A percentile compares a stretch with the other conserved stretches of the same genome.
These are phyloP conservation scores for Tolypocladium amazonense DNA, from an alignment of 2,329 filamentous ascomycete genomes.

Conservation along the genomic window DNA sequence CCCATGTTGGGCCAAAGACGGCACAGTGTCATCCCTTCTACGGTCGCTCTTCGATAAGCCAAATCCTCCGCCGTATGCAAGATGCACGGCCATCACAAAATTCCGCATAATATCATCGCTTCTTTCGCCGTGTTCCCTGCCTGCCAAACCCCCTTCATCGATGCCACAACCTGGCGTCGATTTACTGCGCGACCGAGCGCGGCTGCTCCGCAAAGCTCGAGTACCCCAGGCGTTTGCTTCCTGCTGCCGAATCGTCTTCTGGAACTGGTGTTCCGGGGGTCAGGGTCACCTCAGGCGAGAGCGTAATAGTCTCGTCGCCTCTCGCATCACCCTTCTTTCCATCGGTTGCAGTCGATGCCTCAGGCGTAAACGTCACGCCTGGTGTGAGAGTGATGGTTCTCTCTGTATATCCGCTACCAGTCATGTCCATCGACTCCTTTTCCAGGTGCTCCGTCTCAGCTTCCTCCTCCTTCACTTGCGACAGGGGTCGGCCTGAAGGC, in stretches of 20 bases:
- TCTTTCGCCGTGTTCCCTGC: neutral
- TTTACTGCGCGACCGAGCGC: conserved; percentile 22
- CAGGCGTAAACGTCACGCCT: conserved; percentile 10
- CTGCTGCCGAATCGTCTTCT: conserved; percentile 18
- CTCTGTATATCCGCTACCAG: neutral
- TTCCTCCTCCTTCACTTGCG: conserved; percentile 27
- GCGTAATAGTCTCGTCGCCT: conserved; percentile 1
- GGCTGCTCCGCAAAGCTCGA: conserved; percentile 24
- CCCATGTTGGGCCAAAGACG: neutral
- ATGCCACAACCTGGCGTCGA: neutral
- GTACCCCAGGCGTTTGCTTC: conserved; percentile 33
- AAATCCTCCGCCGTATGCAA: conserved; percentile 1
- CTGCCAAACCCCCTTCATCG: neutral
- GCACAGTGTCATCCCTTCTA: neutral
- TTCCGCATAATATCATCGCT: neutral
- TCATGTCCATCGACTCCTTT: conserved; percentile 2
- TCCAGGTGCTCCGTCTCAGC: conserved; percentile 21
- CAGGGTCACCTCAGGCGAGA: conserved; percentile 31
- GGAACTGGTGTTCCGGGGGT: conserved; percentile 38
- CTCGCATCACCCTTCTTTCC: neutral
- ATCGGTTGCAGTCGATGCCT: conserved; percentile 25
- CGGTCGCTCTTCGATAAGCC: neutral
- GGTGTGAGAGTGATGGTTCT: conserved; percentile 2
- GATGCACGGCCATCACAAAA: neutral
- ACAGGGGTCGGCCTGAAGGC: conserved; percentile 15